phyloP scores from a whole-genome alignment of 768 basidiomycete species.

The Brasilioporus rufonigricans region DNA sequence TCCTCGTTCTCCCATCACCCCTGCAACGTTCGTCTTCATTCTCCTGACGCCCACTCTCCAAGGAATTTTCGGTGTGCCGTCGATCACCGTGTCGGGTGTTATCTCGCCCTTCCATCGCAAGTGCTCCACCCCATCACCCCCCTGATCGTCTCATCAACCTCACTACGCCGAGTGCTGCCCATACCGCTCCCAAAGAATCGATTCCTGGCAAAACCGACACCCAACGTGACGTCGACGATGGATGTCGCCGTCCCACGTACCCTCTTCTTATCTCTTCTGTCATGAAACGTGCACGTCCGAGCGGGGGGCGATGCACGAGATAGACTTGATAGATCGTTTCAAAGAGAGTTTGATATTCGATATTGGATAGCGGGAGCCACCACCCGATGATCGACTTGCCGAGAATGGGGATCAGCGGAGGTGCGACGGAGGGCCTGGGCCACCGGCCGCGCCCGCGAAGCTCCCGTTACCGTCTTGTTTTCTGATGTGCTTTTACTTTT shows the following conservation, averaged over 20 bases:
- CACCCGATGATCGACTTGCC: constrained; percentile 8
- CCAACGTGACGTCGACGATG: neutral
- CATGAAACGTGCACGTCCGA: no score
- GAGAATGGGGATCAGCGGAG: constrained; percentile 2
- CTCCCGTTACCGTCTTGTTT: no score
- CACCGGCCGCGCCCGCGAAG: neutral
- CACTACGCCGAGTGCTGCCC: no score
- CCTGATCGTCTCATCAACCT: neutral
- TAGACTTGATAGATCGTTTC: neutral
- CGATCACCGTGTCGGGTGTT: constrained; percentile 4
- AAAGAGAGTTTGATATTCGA: neutral
- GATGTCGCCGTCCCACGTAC: neutral
- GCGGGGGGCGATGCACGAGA: neutral
- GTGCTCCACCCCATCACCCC: neutral
- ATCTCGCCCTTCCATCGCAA: constrained; percentile 1
- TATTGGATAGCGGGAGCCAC: neutral
- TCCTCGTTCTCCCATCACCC: neutral
- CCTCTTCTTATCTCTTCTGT: neutral
- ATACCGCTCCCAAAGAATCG: neutral
- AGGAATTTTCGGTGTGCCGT: constrained; percentile 9
- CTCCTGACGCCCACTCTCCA: neutral
- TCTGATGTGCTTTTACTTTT: no score
- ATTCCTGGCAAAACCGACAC: neutral
- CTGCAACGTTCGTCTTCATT: neutral
- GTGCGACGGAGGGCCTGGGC: constrained; percentile 10